phyloP scores from a whole-genome alignment of 768 basidiomycete species.

The Floccularia luteovirens region DNA sequence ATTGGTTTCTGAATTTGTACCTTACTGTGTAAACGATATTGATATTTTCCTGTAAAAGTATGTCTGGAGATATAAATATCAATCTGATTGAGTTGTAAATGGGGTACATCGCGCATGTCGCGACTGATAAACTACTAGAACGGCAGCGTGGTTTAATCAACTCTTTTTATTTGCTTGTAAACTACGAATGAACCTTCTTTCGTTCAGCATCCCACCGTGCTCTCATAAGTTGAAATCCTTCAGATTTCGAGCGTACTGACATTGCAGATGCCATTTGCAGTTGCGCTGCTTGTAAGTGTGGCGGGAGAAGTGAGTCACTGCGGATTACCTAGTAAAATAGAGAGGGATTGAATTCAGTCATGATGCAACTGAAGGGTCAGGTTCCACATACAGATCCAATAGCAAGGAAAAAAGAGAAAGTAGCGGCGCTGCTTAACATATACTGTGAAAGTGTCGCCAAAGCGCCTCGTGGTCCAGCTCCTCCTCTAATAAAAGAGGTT shows the following conservation, averaged over 20 bases:
- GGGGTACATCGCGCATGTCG: too few relatives aligned
- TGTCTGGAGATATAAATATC: too few relatives aligned
- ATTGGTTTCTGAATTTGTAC: too few relatives aligned
- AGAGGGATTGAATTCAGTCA: constrained; percentile 4
- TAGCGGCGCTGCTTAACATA: constrained; percentile 97
- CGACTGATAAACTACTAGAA: too few relatives aligned
- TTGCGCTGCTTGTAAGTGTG: constrained; percentile 58
- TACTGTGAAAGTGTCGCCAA: constrained; percentile 93
- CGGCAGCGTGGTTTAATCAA: too few relatives aligned
- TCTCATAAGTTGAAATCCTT: constrained; percentile 64
- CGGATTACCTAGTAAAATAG: constrained; percentile 68
- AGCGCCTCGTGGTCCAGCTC: constrained; percentile 85
- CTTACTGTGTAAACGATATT: too few relatives aligned
- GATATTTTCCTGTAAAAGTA: too few relatives aligned
- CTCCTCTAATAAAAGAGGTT: constrained; percentile 44
- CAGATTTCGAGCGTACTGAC: constrained; percentile 50
- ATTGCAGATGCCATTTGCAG: constrained; percentile 44
- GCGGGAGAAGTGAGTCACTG: constrained; percentile 57
- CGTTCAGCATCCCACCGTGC: constrained; percentile 72
- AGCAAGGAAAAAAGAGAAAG: constrained; percentile 95
- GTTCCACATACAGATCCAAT: constrained; percentile 70
- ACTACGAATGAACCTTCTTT: too few relatives aligned
- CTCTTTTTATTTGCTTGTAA: too few relatives aligned
- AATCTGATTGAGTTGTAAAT: too few relatives aligned
- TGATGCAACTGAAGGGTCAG: constrained; percentile 1